Percentiles rank a stretch among this genome's conserved stretches.
phyloP scores from a whole-genome alignment of 805 yeast species.

The Kuraishia capsulata region DNA sequence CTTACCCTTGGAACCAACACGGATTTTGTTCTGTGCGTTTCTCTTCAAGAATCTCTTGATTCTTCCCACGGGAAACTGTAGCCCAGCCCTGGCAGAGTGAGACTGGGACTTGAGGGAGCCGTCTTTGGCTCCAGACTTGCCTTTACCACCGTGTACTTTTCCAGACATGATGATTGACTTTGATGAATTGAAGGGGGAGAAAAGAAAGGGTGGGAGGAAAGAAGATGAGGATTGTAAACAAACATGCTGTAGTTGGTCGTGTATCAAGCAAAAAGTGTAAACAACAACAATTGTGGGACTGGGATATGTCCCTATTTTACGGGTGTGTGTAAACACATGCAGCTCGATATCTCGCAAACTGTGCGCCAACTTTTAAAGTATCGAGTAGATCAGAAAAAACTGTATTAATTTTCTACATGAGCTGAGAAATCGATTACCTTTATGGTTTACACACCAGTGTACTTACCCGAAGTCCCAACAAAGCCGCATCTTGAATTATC shows the following conservation, averaged over 20 bases:
- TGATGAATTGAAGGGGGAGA: not conserved
- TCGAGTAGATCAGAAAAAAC: too few species aligned
- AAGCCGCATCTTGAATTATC: too few species aligned
- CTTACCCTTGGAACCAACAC: conserved; percentile 53
- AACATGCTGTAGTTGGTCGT: not conserved
- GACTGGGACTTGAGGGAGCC: conserved; percentile 53
- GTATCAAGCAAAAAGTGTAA: not conserved
- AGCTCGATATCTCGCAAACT: too few species aligned
- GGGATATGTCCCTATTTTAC: not conserved
- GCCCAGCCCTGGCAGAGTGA: conserved; percentile 90
- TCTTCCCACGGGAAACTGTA: conserved; percentile 98
- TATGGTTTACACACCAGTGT: too few species aligned
- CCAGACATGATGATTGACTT: conserved; percentile 61
- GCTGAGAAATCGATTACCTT: too few species aligned
- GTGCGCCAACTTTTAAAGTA: too few species aligned
- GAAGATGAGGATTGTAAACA: not conserved
- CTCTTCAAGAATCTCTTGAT: conserved; percentile 91
- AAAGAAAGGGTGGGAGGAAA: not conserved
- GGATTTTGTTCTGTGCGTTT: conserved; percentile 66
- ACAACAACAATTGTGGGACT: not conserved
- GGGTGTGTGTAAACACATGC: not conserved
- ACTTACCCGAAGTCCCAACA: too few species aligned
- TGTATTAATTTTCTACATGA: too few species aligned
- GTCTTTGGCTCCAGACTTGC: conserved; percentile 81
- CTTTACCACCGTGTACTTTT: conserved; percentile 85